Evolutionary conservation across 805 yeast genomes (phyloP).

Genomic region (Candida morakotiae): DNA sequence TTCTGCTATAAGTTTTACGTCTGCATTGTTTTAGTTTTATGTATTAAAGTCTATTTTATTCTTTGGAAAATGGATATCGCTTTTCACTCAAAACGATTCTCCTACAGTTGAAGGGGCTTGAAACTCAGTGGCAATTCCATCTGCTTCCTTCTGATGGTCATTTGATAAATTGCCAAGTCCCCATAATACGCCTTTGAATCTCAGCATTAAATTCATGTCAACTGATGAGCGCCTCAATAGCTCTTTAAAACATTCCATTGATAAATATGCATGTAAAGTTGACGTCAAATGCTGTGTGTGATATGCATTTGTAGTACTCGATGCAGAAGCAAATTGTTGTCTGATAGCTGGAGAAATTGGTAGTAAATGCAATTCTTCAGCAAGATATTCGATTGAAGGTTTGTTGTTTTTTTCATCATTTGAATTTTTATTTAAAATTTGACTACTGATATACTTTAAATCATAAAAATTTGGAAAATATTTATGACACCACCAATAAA

Average conservation of each 20-base stretch:
- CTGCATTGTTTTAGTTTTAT: too few species aligned
- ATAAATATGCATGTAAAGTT: constrained; percentile 59
- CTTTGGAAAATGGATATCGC: too few species aligned
- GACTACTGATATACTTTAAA: constrained; percentile 54
- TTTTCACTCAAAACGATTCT: constrained; percentile 9
- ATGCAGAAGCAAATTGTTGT: constrained; percentile 27
- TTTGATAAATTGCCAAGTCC: constrained; percentile 38
- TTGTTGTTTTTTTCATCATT: constrained; percentile 20
- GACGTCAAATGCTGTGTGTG: constrained; percentile 39
- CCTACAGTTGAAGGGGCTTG: constrained; percentile 24
- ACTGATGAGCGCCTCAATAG: constrained; percentile 29
- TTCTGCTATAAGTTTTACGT: too few species aligned
- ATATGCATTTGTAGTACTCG: constrained; percentile 15
- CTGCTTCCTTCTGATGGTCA: constrained; percentile 6
- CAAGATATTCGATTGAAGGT: constrained; percentile 56
- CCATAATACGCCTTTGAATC: constrained; percentile 49
- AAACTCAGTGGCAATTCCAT: constrained; percentile 5
- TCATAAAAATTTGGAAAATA: constrained; percentile 85
- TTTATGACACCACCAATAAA: constrained; percentile 61
- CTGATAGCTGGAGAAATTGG: constrained; percentile 53
- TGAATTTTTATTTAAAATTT: constrained; percentile 22
- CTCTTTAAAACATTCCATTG: constrained; percentile 64
- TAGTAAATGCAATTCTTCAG: constrained; percentile 63
- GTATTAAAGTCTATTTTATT: too few species aligned
- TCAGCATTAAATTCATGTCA: constrained; percentile 20